These are phyloP conservation scores for Fusarium incarnatum DNA, from an alignment of 2,329 filamentous ascomycete species.

Conservation along the genomic window DNA sequence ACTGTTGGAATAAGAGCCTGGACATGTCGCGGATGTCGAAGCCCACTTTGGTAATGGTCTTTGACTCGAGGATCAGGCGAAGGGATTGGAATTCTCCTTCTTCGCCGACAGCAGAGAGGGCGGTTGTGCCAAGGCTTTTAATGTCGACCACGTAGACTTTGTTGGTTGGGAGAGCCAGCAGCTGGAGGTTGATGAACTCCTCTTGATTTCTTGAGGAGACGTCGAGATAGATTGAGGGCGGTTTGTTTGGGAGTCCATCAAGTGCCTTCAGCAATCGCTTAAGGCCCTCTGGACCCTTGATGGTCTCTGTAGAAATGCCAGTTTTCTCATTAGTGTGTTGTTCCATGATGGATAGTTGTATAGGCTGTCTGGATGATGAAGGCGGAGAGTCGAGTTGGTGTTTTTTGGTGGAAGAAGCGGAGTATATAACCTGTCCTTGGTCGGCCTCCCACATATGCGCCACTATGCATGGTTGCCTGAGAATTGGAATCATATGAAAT, in stretches of 20 bases:
- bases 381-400: background rate
- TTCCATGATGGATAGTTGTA: too few species aligned
- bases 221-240: background rate
- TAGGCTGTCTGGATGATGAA: too few species aligned
- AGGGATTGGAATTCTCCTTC: background rate
- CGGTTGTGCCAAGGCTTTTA: background rate
- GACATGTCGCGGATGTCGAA: background rate
- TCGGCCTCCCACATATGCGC: background rate
- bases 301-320: background rate
- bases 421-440: background rate
- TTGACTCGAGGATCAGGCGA: background rate
- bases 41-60: background rate
- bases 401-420: rapidly evolving
- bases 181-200: background rate
- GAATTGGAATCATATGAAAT: too few species aligned
- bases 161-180: background rate
- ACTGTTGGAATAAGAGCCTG: background rate
- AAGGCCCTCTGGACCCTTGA: background rate
- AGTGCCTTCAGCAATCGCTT: background rate
- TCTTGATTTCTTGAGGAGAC: background rate
- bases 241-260: background rate
- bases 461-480: background rate
- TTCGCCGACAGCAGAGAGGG: background rate
- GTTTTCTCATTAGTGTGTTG: background rate
- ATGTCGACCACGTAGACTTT: background rate